phyloP scores from a whole-genome alignment of 2,329 filamentous ascomycete genomes.

The Colletotrichum sp. region DNA sequence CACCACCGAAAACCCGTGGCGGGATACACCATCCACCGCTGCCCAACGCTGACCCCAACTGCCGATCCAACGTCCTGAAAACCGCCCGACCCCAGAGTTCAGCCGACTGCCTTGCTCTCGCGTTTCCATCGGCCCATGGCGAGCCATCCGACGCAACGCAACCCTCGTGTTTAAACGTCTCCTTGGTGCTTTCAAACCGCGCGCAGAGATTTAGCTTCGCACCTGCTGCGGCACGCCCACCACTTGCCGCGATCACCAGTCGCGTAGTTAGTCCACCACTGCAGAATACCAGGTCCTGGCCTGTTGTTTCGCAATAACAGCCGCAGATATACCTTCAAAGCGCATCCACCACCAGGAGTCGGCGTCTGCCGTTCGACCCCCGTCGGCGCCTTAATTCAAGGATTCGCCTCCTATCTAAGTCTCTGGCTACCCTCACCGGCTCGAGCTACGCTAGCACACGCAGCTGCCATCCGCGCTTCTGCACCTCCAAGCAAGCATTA shows the following conservation, averaged over 20 bases:
- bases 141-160: background rate
- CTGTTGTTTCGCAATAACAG: slow-evolving; percentile 11
- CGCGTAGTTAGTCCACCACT: background rate
- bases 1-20: background rate
- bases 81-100: background rate
- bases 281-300: slow-evolving; percentile 3
- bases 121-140: background rate
- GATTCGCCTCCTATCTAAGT: background rate
- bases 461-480: background rate
- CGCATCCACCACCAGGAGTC: slow-evolving; percentile 1
- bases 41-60: background rate
- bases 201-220: background rate
- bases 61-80: background rate
- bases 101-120: background rate
- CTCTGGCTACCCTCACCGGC: background rate
- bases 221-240: background rate
- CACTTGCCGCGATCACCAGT: slow-evolving; percentile 4
- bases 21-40: background rate
- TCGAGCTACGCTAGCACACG: background rate
- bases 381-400: background rate
- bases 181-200: background rate
- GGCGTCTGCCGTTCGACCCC: background rate
- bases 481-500: slow-evolving; percentile 8
- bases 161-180: background rate
- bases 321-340: slow-evolving; percentile 13